Conservation (phyloP, 495 filamentous ascomycete genomes). For the Aspergillus haitiensis region DNA sequence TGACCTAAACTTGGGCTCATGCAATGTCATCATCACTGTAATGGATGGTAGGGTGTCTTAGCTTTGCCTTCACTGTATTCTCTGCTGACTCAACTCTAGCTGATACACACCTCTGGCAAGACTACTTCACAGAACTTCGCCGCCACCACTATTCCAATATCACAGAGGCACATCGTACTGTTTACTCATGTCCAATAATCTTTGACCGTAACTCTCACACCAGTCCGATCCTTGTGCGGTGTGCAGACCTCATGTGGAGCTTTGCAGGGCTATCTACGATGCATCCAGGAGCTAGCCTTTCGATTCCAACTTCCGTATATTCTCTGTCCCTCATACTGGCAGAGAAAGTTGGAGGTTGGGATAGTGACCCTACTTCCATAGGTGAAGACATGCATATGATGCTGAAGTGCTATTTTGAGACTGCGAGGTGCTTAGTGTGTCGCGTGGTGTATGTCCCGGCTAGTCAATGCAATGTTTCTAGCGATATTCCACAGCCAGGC, state of each 20-base stretch:
- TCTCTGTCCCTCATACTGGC: constrained; percentile 62
- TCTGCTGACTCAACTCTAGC: constrained; percentile 41
- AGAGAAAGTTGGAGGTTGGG: constrained; percentile 65
- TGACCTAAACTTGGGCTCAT: constrained; percentile 42
- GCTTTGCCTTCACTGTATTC: not conserved
- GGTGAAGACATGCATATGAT: constrained; percentile 76
- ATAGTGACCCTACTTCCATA: constrained; percentile 64
- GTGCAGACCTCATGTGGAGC: constrained; percentile 67
- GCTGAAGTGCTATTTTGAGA: constrained; percentile 70
- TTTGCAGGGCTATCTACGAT: constrained; percentile 66
- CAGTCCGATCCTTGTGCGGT: constrained; percentile 63
- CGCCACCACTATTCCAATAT: constrained; percentile 56
- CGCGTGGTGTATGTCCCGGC: constrained; percentile 57
- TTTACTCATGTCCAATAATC: constrained; percentile 69
- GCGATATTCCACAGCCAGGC: constrained; percentile 46
- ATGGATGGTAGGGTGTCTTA: constrained; percentile 59
- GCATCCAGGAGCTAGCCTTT: constrained; percentile 56
- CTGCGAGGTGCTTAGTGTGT: constrained; percentile 59
- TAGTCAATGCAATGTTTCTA: constrained; percentile 67
- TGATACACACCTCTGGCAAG: constrained; percentile 65
- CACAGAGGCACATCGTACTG: constrained; percentile 55
- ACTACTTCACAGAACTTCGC: constrained; percentile 63
- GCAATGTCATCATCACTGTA: constrained; percentile 65
- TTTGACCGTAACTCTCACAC: constrained; percentile 70
- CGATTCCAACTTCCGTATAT: constrained; percentile 70